Evolutionary conservation across 2,329 filamentous ascomycete species (phyloP), one percentile per base, ranked within the genome.

Genomic region (Fusarium praegraminearum): DNA sequence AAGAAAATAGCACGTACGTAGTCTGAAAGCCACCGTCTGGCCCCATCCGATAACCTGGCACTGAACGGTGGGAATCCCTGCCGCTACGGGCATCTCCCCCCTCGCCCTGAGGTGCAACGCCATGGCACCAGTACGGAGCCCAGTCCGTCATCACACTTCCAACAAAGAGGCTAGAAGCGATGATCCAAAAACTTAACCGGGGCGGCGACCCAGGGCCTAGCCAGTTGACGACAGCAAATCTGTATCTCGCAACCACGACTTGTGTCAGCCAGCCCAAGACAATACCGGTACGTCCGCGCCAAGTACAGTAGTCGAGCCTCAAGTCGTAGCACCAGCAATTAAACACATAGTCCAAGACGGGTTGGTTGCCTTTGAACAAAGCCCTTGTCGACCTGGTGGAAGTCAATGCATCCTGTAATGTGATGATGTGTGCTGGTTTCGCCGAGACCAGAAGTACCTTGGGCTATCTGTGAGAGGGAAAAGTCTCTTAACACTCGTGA

Each of bases 21-120:
- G 70, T 69, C 57, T 64, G 61, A 74, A 75, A 75, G 73, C 73
- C 73, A 75, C 73, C 71, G 65, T 68, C 69, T 65, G 62, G 65
- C 69, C 67, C 69, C 71, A 62, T 74, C 67, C 69, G 65, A 71
- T 69, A 73, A 73, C 71, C 72, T 73, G 71, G 69, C 66, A 67
- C 41, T 59, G 66, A 66, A 70, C 66, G 62, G 66, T 69, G 66
- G 62, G 33, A 57, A 69, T 70, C 67, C 67, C 62, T 69, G 67
- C 54, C 40, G 57, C 59, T 67, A 54, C 38, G 61, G 52, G 61
- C 66, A 70, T 70, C 55, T 69, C 54, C 57, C 66, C 66, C 64
- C 62, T 74, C 70, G 62, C 61, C 41, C 46, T 65, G 62, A 65
- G 53, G 32, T 66, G 36, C 47, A 52, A 56, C 66, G 56, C 66